Base-by-base conservation (phyloP, 2,329 filamentous ascomycete species). In the Cladosporium cucumerinum region DNA sequence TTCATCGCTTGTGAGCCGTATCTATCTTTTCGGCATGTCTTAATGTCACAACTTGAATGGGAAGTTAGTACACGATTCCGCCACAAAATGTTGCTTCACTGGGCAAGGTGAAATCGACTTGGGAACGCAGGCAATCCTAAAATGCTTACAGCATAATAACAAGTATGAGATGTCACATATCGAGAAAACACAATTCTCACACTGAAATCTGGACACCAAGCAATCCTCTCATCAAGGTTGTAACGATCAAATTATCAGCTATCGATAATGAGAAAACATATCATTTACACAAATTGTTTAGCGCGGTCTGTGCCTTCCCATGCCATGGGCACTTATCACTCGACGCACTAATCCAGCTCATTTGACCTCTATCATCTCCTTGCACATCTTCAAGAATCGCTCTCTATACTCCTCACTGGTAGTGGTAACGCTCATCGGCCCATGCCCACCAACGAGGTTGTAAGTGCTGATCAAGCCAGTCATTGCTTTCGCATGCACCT, bases 371-470 rank as follows among this genome's bases (percentile, higher is more conserved):
- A 83, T 72, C 65, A 82, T 77, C 6, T 76, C 76, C 34, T 80
- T 75, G 7, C 85, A 79, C 84, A 86, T 85, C 8, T 75, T 72
- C 43, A 86, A 69, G 66, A 86, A 86, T 54, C 84, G 79, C 68
- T 83, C 75, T 16, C 87, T 80, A 71, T 93, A 93, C 76, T 92
- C 90, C 0, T 81, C 79, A 11, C 87, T 85, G 6, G 85, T 85
- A 0, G 89, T 89, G 0, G 89, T 92, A 63, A 92, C 90, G 66
- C 86, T 89, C 89, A 92, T 93, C 0, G 86, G 88, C 0, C 89
- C 89, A 69, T 89, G 83, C 2, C 82, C 78, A 34, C 85, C 86
- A 30, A 91, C 78, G 14, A 82, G 70, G 70, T 91, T 91, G 62
- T 74, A 76, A 14, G 70, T 69, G 25, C 70, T 73, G 65, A 92